Evolutionary conservation across 495 filamentous ascomycete species (phyloP), one percentile per base, ranked within the genome.

Genomic region (Podospora anserina): DNA sequence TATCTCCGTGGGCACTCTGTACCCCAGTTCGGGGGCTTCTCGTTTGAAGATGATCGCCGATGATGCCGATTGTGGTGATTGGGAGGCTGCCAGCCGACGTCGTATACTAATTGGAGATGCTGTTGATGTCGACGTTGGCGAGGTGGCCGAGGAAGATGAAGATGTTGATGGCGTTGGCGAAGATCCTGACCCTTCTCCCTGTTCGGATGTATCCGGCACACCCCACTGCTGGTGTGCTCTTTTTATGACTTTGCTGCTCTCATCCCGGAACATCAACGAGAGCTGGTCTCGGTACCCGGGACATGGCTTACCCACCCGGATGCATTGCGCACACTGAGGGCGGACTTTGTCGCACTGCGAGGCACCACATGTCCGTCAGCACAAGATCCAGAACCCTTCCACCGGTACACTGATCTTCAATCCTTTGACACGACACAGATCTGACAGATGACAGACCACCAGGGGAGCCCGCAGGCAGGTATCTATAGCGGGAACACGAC

Each of bases 181-280:
- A 16, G 77, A 76, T 34, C 71, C 64, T 13, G 77, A 78, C 49
- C 70, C 67, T 27, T 74, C 71, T 18, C 67, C 70, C 16, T 57
- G 16, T 11, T 70, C 73, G 7, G 61, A 61, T 7, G 57, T 15
- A 15, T 73, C 74, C 5, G 66, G 19, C n/a, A 74, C 68, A 19
- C 82, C 81, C 82, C 82, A 83, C 72, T 82, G 83, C 11, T 84
- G 84, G 62, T 85, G 85, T 13, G 87, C 88, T 73, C 88, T 90
- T 65, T 81, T 84, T 28, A 88, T 86, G 64, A 91, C 88, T 69
- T 87, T 85, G 68, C 84, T 84, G 75, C 88, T 91, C 73, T 92
- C 88, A 78, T 91, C 88, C 53, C 89, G 88, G 72, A 92, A 92
- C 82, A 91, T 87, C 55, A 91, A 77, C 59, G 88, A 88, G 53